Conservation (phyloP, 371 early-diverging fungal genomes). For the Mucor velutinosus region DNA sequence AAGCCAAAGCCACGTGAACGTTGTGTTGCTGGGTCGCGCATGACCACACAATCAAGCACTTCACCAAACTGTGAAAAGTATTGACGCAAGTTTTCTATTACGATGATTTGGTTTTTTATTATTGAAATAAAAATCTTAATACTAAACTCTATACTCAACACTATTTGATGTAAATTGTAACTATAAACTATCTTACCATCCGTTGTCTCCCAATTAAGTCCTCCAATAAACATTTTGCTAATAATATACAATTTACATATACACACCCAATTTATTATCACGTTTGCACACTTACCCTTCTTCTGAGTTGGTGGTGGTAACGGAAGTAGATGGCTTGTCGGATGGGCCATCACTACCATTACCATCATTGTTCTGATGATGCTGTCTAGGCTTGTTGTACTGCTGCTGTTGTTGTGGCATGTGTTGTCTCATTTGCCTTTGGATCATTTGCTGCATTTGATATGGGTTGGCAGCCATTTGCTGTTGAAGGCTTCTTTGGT, state of each 20-base stretch:
- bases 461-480: slow-evolving; percentile 35
- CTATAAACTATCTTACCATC: slow-evolving; percentile 64
- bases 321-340: slow-evolving; percentile 26
- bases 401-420: slow-evolving; percentile 10
- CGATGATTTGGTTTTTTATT: slow-evolving; percentile 12
- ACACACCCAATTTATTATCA: background rate
- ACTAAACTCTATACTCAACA: background rate
- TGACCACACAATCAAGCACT: slow-evolving; percentile 69
- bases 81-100: slow-evolving; percentile 65
- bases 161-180: background rate
- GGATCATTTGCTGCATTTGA: slow-evolving; percentile 46
- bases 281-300: slow-evolving; percentile 54
- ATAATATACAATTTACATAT: slow-evolving; percentile 15
- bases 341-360: slow-evolving; percentile 1
- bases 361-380: background rate
- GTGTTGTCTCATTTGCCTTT: slow-evolving; percentile 29
- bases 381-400: slow-evolving; percentile 14
- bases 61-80: slow-evolving; percentile 80
- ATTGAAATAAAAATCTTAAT: slow-evolving; percentile 4
- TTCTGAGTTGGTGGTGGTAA: slow-evolving; percentile 45
- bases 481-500: slow-evolving; percentile 33
- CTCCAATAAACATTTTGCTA: slow-evolving; percentile 93
- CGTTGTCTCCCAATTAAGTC: slow-evolving; percentile 91
- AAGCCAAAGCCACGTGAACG: slow-evolving; percentile 92
- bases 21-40: slow-evolving; percentile 81